Evolutionary conservation across 768 basidiomycete species (phyloP), one percentile per base, ranked within the genome.

Genomic region (Pluteus cervinus): DNA sequence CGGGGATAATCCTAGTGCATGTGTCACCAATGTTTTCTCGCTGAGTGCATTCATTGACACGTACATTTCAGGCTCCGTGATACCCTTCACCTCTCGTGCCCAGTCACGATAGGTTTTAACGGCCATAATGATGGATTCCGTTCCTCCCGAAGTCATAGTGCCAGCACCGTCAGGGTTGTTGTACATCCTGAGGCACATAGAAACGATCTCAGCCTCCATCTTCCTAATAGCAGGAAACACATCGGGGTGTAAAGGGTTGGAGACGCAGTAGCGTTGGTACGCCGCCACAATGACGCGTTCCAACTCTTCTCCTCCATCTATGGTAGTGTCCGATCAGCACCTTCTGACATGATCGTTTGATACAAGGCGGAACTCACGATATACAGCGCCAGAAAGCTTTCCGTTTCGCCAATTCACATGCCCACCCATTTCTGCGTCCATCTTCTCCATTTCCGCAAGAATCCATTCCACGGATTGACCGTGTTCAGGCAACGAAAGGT

Each of bases 121-220:
- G 2, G 91, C 81, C 91, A 97, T 92, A 33, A 99, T 67, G 48
- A 98, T 97, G 15, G 86, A 88, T 56, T 99, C 94, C 0, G 94
- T 99, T 5, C 94, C 94, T 10, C 94, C 94, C 0, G 85, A 85
- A 1, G 94, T 99, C 60, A 93, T 97, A 5, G 81, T 81, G 9
- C 94, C 94, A 8, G 90, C 88, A 11, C 90, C 90, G 33, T 74
- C 63, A 1, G 90, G 85, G 45, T 83, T 81, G 52, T 88, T 81
- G 65, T 85, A 97, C 69, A 93, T 68, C 40, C 74, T 73, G 32
- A 94, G 67, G 43, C 81, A 86, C 84, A 91, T 91, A 7, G 86
- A 69, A 29, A 93, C 89, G 18, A 93, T 75, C 52, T 97, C 93
- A 11, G 91, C 87, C 52, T 99, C 94, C 94, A 99, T 99, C 64